Percentiles rank a stretch among this genome's conserved stretches.
phyloP scores from a whole-genome alignment of 257 asterid genomes.

The Nicotiana paniculata region DNA sequence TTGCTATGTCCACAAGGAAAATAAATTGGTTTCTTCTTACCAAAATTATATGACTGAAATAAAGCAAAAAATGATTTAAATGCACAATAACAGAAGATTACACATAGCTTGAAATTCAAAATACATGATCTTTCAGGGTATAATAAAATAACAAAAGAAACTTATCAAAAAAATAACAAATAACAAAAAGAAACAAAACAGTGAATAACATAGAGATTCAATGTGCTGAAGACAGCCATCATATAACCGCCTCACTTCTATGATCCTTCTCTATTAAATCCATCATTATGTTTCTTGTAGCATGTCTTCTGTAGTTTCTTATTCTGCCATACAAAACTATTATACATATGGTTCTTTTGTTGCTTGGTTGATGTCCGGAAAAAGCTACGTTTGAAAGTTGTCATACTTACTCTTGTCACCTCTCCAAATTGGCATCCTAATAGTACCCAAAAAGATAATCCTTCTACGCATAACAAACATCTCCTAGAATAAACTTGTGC shows the following conservation, averaged over 20 bases:
- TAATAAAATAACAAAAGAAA: background rate
- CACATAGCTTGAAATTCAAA: background rate
- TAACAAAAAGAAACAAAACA: background rate
- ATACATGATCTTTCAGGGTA: background rate
- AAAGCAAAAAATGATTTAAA: background rate
- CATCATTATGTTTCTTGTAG: background rate
- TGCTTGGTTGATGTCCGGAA: background rate
- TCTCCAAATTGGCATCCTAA: background rate
- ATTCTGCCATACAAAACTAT: background rate
- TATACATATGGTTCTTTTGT: background rate
- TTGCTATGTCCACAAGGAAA: background rate
- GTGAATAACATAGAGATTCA: background rate
- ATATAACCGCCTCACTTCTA: background rate
- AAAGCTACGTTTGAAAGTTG: background rate
- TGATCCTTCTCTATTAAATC: background rate
- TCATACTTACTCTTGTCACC: background rate
- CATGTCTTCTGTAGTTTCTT: background rate
- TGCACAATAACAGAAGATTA: background rate
- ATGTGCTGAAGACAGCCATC: background rate
- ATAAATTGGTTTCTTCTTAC: background rate
- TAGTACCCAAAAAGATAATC: background rate
- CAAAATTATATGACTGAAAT: background rate
- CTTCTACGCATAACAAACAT: background rate
- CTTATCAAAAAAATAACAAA: background rate
- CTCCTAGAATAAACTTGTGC: background rate